A percentile compares a stretch with the other conserved stretches of the same genome.
These are phyloP conservation scores for Drechslerella coelobrocha DNA, from an alignment of 2,329 filamentous ascomycete species.

Conservation along the genomic window DNA sequence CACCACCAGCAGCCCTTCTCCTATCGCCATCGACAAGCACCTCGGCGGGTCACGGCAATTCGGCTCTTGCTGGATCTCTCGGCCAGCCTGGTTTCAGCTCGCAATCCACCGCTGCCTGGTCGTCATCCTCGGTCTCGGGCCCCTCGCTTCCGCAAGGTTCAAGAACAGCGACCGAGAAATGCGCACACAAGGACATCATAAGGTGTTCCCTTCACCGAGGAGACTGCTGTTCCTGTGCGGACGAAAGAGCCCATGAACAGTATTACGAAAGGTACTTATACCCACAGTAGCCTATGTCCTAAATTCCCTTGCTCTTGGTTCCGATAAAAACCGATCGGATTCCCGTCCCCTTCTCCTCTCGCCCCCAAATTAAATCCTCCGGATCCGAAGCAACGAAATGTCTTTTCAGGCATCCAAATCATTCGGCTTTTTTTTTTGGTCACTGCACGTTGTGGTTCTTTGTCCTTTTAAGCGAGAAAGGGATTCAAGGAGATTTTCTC, in stretches of 20 bases:
- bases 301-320: conserved; percentile 10
- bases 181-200: conserved; percentile 42
- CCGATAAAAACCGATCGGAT: conserved; percentile 29
- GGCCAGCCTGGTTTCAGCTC: conserved; percentile 20
- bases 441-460: neutral
- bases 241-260: conserved; percentile 41
- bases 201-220: conserved; percentile 47
- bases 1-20: conserved; percentile 24
- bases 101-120: conserved; percentile 23
- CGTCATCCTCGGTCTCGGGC: conserved; percentile 18
- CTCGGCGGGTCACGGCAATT: conserved; percentile 24
- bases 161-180: conserved; percentile 37
- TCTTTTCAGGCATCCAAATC: conserved; percentile 22
- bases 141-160: conserved; percentile 17
- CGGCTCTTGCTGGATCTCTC: conserved; percentile 9
- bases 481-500: neutral
- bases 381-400: conserved; percentile 41
- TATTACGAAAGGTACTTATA: conserved; percentile 46
- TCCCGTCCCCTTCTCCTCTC: conserved; percentile 9
- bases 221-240: conserved; percentile 46
- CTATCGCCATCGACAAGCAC: conserved; percentile 31
- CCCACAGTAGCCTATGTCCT: neutral
- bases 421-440: conserved; percentile 7
- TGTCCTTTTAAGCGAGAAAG: neutral
- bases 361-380: conserved; percentile 18